Conservation (phyloP, 352 stramenopile genomes). For the Pythium aquatile region DNA sequence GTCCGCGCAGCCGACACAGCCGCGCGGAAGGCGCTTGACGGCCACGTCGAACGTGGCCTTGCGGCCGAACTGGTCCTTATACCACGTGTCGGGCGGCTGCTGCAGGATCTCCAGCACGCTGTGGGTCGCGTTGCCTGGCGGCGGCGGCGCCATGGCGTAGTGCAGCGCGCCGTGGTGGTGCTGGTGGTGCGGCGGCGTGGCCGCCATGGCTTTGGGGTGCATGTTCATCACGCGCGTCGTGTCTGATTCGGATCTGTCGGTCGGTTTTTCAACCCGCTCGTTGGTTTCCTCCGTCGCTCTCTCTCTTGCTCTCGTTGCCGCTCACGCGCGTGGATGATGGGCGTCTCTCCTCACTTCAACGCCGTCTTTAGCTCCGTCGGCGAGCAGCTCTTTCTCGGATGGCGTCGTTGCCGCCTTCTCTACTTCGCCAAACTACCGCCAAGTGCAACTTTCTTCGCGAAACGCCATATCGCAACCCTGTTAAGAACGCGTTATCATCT, state of each 20-base stretch:
- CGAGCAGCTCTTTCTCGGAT: background rate
- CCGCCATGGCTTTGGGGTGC: constrained; percentile 18
- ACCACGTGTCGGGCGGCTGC: constrained; percentile 66
- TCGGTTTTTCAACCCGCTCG: constrained; percentile 8
- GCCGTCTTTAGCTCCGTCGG: background rate
- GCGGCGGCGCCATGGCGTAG: constrained; percentile 19
- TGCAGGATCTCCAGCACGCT: constrained; percentile 47
- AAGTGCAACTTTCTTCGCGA: constrained; percentile 32
- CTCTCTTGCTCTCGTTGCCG: background rate
- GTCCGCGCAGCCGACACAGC: constrained; percentile 46
- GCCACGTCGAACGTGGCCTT: constrained; percentile 68
- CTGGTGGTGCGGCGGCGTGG: constrained; percentile 6
- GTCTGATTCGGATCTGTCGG: background rate
- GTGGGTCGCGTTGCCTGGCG: constrained; percentile 15
- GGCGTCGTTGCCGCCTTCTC: background rate
- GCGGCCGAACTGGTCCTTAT: constrained; percentile 78
- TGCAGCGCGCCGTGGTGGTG: background rate
- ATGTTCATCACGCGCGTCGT: background rate
- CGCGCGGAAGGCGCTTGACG: constrained; percentile 30
- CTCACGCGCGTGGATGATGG: background rate
- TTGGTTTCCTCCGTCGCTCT: background rate
- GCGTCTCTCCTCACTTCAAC: background rate
- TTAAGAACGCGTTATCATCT: constrained; percentile 9
- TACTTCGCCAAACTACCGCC: constrained; percentile 11
- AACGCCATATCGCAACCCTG: constrained; percentile 12